Conservation (phyloP, 2,329 filamentous ascomycete genomes). For the Clathrospora elynae region DNA sequence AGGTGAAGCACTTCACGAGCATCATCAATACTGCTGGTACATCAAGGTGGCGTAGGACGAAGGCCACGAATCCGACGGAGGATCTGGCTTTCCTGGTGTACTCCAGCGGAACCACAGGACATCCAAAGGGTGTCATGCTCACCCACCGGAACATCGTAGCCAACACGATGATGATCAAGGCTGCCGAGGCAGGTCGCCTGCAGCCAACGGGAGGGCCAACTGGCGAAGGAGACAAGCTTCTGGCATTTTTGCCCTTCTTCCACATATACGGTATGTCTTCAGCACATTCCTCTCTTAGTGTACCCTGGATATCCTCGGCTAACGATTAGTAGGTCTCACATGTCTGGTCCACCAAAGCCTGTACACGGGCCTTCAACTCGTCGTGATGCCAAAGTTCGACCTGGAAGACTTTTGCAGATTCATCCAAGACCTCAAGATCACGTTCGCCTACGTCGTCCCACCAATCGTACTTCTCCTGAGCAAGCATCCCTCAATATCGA, state of each 20-base stretch:
- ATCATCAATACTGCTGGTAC: constrained; percentile 68
- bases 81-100: constrained; percentile 88
- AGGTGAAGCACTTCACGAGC: constrained; percentile 73
- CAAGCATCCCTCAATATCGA: constrained; percentile 76
- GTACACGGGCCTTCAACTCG: constrained; percentile 66
- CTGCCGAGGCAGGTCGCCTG: constrained; percentile 56
- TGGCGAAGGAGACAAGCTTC: constrained; percentile 70
- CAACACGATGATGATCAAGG: constrained; percentile 61
- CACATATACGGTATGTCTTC: constrained; percentile 76
- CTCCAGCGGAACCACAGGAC: constrained; percentile 85
- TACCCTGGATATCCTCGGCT: not conserved
- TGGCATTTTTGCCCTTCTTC: constrained; percentile 86
- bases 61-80: constrained; percentile 65
- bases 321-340: constrained; percentile 61
- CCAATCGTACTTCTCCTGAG: constrained; percentile 80
- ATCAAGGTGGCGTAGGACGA: constrained; percentile 63
- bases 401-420: constrained; percentile 76
- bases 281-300: not conserved
- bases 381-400: constrained; percentile 81
- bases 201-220: constrained; percentile 63
- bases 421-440: constrained; percentile 76
- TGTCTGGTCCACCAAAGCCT: constrained; percentile 72
- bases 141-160: constrained; percentile 81
- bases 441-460: constrained; percentile 80
- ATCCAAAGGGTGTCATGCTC: constrained; percentile 90